phyloP scores from a whole-genome alignment of 2,329 filamentous ascomycete genomes.

The Pseudogymnoascus sp. region DNA sequence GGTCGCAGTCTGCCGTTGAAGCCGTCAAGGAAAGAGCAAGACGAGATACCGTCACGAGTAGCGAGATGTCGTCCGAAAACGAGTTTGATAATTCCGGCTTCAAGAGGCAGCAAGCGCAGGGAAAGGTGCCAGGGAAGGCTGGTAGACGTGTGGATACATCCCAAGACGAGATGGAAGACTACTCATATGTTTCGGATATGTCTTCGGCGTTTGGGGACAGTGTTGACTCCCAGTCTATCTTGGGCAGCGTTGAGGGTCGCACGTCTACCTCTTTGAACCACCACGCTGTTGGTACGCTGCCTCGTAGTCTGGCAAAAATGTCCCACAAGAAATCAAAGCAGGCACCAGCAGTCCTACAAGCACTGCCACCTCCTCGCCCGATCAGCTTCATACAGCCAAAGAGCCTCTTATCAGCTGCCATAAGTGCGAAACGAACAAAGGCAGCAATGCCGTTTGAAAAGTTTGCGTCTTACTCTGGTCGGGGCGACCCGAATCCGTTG shows the following conservation, averaged over 20 bases:
- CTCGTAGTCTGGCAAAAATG: constrained; percentile 49
- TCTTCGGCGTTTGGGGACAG: constrained; percentile 58
- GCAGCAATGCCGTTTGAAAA: constrained; percentile 64
- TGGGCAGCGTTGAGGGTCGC: constrained; percentile 54
- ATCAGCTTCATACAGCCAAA: constrained; percentile 55
- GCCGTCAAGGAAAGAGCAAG: constrained; percentile 60
- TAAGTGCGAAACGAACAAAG: constrained; percentile 64
- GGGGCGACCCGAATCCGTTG: constrained; percentile 68
- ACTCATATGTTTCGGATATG: constrained; percentile 53
- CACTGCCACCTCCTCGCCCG: constrained; percentile 60
- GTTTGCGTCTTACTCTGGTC: constrained; percentile 67
- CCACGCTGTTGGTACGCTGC: constrained; percentile 51
- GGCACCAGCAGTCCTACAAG: constrained; percentile 48
- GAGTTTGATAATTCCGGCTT: constrained; percentile 62
- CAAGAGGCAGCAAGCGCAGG: constrained; percentile 53
- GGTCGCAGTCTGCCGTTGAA: constrained; percentile 63
- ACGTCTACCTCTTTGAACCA: constrained; percentile 44
- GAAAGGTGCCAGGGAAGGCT: constrained; percentile 47
- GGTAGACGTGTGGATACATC: constrained; percentile 46
- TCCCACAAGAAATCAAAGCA: constrained; percentile 57
- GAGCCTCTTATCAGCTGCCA: constrained; percentile 61
- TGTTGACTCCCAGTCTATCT: constrained; percentile 62
- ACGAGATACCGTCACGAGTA: constrained; percentile 71
- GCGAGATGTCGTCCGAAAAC: constrained; percentile 75
- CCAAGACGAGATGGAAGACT: constrained; percentile 47